Conservation (phyloP, 1,284 basidiomycete species). For the Ceratobasidium sp. region DNA sequence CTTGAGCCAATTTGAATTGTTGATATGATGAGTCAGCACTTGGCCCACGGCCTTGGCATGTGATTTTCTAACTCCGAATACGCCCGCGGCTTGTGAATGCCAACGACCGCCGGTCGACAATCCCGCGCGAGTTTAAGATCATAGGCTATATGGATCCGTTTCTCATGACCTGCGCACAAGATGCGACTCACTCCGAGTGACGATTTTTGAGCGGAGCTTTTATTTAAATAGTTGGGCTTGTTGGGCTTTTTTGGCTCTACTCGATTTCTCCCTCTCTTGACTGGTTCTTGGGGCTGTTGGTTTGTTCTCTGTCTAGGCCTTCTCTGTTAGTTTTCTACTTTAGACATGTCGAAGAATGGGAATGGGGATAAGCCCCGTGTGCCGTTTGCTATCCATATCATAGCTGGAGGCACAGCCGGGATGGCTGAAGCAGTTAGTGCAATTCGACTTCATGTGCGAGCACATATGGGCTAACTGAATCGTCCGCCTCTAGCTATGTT, state of each 20-base stretch:
- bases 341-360: conserved; percentile 44
- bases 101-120: conserved; percentile 23
- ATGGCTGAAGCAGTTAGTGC: conserved; percentile 88
- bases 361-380: conserved; percentile 57
- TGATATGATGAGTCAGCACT: background rate
- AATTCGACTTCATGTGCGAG: conserved; percentile 43
- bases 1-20: background rate
- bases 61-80: conserved; percentile 35
- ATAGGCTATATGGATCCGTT: background rate
- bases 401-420: conserved; percentile 92
- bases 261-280: conserved; percentile 6
- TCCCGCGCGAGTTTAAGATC: conserved; percentile 2
- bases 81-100: conserved; percentile 38
- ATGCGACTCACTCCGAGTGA: conserved; percentile 37
- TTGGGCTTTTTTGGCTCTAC: background rate
- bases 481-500: conserved; percentile 68
- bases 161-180: conserved; percentile 42
- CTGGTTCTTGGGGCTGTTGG: background rate
- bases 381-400: conserved; percentile 88
- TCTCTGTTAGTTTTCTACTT: background rate
- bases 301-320: conserved; percentile 1
- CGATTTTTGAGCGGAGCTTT: background rate
- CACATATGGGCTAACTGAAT: background rate
- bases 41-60: conserved; percentile 15
- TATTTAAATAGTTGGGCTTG: conserved; percentile 25